Conservation (phyloP, 768 basidiomycete genomes). For the Lentinula sp. region DNA sequence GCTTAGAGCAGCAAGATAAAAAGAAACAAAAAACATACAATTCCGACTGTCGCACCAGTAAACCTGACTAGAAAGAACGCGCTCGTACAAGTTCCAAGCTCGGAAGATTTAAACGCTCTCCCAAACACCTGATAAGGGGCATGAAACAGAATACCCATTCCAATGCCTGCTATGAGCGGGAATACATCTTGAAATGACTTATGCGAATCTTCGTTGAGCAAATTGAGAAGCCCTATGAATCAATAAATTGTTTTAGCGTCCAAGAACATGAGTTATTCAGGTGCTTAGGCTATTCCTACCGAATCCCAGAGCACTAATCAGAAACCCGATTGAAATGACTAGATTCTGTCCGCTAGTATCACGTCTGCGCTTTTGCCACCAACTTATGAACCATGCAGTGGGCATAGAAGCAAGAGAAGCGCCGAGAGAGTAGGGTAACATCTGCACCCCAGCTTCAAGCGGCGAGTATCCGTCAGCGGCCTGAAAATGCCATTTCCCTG, state of each 20-base stretch:
- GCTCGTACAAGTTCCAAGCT: conserved; percentile 75
- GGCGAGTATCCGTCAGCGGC: conserved; percentile 68
- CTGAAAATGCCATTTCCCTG: conserved; percentile 25
- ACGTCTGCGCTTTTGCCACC: conserved; percentile 49
- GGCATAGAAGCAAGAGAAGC: conserved; percentile 83
- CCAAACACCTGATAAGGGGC: conserved; percentile 81
- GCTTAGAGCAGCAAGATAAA: conserved; percentile 7
- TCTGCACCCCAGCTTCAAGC: conserved; percentile 62
- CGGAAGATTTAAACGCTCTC: conserved; percentile 53
- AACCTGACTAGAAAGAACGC: conserved; percentile 86
- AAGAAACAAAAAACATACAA: conserved; percentile 42
- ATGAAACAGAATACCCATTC: conserved; percentile 81
- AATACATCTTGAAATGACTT: conserved; percentile 42
- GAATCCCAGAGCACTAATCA: conserved; percentile 66
- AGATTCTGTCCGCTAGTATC: conserved; percentile 63
- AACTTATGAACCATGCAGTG: conserved; percentile 76
- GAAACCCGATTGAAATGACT: conserved; percentile 57
- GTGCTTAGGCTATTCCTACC: conserved; percentile 33
- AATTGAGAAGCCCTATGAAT: conserved; percentile 55
- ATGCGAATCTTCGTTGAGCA: conserved; percentile 50
- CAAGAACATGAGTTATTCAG: conserved; percentile 14
- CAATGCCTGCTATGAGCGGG: conserved; percentile 69
- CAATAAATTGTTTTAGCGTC: not conserved
- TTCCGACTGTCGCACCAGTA: conserved; percentile 77
- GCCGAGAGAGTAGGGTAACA: conserved; percentile 82